Base-by-base conservation (phyloP, 1,284 basidiomycete species). In the Trametes sp. region DNA sequence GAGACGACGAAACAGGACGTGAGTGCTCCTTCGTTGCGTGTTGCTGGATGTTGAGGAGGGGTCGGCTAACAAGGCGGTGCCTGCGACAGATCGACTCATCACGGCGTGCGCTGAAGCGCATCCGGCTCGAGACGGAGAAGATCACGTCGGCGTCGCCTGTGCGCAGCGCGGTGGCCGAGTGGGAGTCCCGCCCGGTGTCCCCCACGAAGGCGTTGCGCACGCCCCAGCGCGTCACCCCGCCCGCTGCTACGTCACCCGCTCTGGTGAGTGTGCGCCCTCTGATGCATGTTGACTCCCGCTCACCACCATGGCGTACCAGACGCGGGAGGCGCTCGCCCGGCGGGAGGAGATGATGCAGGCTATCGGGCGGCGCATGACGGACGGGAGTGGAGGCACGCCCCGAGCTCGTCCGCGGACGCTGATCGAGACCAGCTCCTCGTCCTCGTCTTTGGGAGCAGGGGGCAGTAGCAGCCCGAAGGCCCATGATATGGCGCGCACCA, bases 281-380 rank as follows among this genome's bases (percentile, higher is more conserved):
- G 1, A 4, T 28, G 19, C 41, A 26, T 49, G 29, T n/a, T 8
- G 33, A 33, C 48, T 38, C 19, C 36, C 38, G 45, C 46, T 65
- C 23, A 36, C 36, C 23, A 26, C 51, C 35, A 62, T 33, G 44
- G 14, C 9, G 48, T 31, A 54, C 29, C 70, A 93, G 92, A 88
- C 83, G 13, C 87, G 77, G 71, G 91, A 87, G 59, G 90, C 90
- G 35, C 86, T 87, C 69, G 87, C 87, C 31, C 86, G 91, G 24
- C 82, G 92, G 79, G 86, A 91, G 68, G 91, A 93, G 73, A 91
- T 93, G 92, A 83, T 86, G 29, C 82, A 84, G 64, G 78, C 92
- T 57, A 92, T 94, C 62, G 77, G 80, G 42, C 83, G 79, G 67
- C 81, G 92, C 21, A 42, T 59, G 66, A 80, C 84, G 67, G 80